Base-by-base conservation (phyloP, 768 basidiomycete species). In the Leucosporidium scottii region DNA sequence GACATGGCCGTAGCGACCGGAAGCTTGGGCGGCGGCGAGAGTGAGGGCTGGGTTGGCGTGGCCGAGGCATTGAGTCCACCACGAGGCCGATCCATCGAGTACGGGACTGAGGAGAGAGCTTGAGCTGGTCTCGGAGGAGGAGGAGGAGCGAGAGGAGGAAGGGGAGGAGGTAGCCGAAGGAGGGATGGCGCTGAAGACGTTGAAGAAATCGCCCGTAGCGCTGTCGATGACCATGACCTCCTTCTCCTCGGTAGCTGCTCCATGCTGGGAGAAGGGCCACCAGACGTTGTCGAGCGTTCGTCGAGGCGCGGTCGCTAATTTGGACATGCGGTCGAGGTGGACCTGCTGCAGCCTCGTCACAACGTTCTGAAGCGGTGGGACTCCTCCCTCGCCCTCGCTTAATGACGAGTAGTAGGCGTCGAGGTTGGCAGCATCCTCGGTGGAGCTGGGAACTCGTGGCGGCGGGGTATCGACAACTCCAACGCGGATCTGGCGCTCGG, bases 251-350 rank as follows among this genome's bases (percentile, higher is more conserved):
- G 84, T 83, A 56, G 91, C 81, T 23, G 86, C 81, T 0, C 84
- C 85, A 71, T 98, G 94, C 76, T 98, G 94, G 2, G 92, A 91
- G 76, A 98, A 98, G 0, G 94, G 94, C 91, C 93, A 98, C 94
- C 94, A 98, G 55, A 96, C 82, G 2, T 82, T 82, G 62, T 91
- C 83, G 54, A 89, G 80, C 1, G 92, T 87, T 48, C 93, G 84
- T 15, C 80, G 80, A 4, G 91, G 85, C 86, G 94, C 91, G 0
- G 87, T 83, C 59, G 86, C 83, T 12, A 98, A 83, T 53, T 88
- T 85, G 17, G 82, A 76, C n/a, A 96, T 77, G 9, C 94, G 83
- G n/a, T 77, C 73, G 0, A 75, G 68, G 77, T 97, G 93, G 47
- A 83, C 80, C 13, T 76, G 67, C 71, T 91, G 86, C 30, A 97